These are phyloP conservation scores for Spathaspora passalidarum DNA, from an alignment of 805 yeast species.

Conservation along the genomic window DNA sequence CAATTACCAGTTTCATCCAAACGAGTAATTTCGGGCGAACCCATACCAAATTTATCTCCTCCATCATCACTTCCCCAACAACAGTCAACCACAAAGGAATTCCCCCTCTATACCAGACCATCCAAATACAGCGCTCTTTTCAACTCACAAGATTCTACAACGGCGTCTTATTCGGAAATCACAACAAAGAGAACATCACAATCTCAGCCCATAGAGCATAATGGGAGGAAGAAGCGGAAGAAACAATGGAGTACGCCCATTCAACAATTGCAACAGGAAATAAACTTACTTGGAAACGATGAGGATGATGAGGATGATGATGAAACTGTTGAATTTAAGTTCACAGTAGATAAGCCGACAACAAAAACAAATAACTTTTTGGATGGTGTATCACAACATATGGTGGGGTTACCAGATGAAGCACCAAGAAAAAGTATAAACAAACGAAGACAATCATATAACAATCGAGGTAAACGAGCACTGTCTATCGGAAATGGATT, in stretches of 20 bases:
- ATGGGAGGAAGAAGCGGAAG: not conserved
- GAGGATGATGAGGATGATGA: not conserved
- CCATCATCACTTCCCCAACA: not conserved
- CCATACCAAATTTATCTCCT: not conserved
- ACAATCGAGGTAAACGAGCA: slow-evolving; percentile 65
- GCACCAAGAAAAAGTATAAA: slow-evolving; percentile 3
- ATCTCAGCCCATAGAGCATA: not conserved
- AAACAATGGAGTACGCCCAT: not conserved
- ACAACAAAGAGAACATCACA: not conserved
- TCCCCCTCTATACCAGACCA: not conserved
- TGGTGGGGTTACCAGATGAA: not conserved
- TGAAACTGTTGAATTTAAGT: not conserved
- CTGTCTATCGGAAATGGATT: slow-evolving; percentile 76
- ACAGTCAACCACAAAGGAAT: not conserved
- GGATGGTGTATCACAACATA: not conserved
- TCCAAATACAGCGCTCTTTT: not conserved
- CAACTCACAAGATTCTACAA: not conserved
- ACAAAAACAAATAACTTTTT: not conserved
- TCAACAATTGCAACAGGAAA: not conserved
- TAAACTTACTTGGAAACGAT: not conserved
- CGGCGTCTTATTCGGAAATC: too few species aligned
- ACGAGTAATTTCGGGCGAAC: not conserved
- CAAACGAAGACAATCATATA: slow-evolving; percentile 49
- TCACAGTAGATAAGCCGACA: not conserved
- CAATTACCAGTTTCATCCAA: not conserved